Conservation (phyloP, 2,329 filamentous ascomycete genomes). For the Aureobasidium sp. region DNA sequence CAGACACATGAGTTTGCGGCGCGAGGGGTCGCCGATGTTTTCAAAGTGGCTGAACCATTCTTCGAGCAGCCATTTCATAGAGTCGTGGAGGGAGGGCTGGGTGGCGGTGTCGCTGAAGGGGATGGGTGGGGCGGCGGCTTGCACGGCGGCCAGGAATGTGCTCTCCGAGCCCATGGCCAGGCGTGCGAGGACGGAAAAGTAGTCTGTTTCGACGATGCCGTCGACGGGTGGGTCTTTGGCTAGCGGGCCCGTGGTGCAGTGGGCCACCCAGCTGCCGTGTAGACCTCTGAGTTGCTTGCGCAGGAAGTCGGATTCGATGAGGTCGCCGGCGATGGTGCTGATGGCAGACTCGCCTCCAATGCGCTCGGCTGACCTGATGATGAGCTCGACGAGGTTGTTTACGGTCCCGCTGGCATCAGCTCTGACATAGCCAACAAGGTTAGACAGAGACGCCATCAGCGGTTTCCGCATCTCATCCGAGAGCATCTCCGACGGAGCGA, state of each 20-base stretch:
- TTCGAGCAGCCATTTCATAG: conserved; percentile 41
- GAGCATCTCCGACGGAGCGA: conserved; percentile 39
- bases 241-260: conserved; percentile 75
- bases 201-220: conserved; percentile 71
- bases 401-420: conserved; percentile 40
- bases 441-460: conserved; percentile 32
- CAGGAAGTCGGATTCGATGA: conserved; percentile 50
- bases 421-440: conserved; percentile 37
- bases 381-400: conserved; percentile 37
- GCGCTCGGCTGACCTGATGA: conserved; percentile 43
- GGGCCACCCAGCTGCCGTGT: conserved; percentile 50
- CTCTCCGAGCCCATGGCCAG: conserved; percentile 64
- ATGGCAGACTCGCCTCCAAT: conserved; percentile 41
- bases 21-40: conserved; percentile 54
- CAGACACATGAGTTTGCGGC: conserved; percentile 63
- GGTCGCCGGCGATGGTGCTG: conserved; percentile 43
- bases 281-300: conserved; percentile 43
- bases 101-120: conserved; percentile 10
- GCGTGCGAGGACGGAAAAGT: conserved; percentile 73
- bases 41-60: conserved; percentile 62
- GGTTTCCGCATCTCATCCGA: conserved; percentile 32
- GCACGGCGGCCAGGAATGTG: conserved; percentile 52
- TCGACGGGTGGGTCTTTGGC: conserved; percentile 60
- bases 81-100: conserved; percentile 23
- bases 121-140: conserved; percentile 22